phyloP scores from a whole-genome alignment of 208 protist genomes.

The Angomonas ambiguus region DNA sequence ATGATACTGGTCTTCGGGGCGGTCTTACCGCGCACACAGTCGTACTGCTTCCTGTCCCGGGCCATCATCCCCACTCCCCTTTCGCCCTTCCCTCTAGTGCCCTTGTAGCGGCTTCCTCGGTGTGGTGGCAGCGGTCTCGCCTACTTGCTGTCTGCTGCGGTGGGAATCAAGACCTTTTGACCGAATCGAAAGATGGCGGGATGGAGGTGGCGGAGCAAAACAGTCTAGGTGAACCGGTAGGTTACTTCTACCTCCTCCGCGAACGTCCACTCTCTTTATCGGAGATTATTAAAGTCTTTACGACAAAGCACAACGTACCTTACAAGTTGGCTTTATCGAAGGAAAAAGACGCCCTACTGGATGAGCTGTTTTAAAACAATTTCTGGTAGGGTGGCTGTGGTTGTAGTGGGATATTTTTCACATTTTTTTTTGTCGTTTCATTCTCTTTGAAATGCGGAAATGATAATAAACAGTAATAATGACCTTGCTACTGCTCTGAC shows the following conservation, averaged over 20 bases:
- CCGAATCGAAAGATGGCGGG: background rate
- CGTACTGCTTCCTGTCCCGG: slow-evolving; percentile 6
- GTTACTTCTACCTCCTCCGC: slow-evolving; percentile 33
- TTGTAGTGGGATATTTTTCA: slow-evolving; percentile 5
- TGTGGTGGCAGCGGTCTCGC: background rate
- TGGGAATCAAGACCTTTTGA: slow-evolving; percentile 34
- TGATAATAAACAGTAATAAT: slow-evolving; percentile 12
- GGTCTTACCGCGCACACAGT: slow-evolving; percentile 42
- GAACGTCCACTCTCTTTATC: slow-evolving; percentile 24
- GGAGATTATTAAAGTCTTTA: slow-evolving; percentile 26
- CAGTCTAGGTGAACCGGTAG: slow-evolving; percentile 30
- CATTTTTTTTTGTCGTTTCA: slow-evolving; percentile 17
- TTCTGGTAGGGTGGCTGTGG: background rate
- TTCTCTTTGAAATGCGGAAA: background rate
- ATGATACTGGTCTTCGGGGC: slow-evolving; percentile 22
- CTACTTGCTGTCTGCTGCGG: slow-evolving; percentile 21
- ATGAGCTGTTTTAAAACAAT: slow-evolving; percentile 40
- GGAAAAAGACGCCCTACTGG: slow-evolving; percentile 35
- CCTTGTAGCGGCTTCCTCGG: background rate
- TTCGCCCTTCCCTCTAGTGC: slow-evolving; percentile 2
- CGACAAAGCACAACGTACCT: slow-evolving; percentile 24
- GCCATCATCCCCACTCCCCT: background rate
- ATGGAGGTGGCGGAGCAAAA: slow-evolving; percentile 25
- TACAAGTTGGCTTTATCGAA: slow-evolving; percentile 11
- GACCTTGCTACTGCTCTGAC: background rate